phyloP scores from a whole-genome alignment of 225 moss, liverwort and hornwort species.

The Marchantia paleacea region DNA sequence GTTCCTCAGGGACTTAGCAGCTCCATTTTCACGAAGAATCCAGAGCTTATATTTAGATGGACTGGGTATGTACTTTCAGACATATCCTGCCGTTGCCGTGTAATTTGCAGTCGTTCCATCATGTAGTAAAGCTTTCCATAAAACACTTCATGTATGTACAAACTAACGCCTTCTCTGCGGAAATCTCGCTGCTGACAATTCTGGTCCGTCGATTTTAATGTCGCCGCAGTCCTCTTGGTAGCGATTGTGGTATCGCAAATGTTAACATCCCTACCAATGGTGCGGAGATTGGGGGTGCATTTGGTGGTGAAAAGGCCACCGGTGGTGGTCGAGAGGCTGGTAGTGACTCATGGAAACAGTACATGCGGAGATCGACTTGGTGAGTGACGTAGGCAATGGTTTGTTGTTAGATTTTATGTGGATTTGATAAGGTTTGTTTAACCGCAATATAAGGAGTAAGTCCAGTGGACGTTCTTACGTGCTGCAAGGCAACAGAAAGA shows the following conservation, averaged over 20 bases:
- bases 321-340: constrained; percentile 94
- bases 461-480: neutral
- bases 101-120: neutral
- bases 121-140: neutral
- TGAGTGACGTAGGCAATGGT: constrained; percentile 17
- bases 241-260: constrained; percentile 91
- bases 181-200: neutral
- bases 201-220: neutral
- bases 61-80: constrained; percentile 55
- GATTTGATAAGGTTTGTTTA: no score
- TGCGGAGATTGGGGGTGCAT: constrained; percentile 93
- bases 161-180: neutral
- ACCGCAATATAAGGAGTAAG: neutral
- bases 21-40: constrained; percentile 79
- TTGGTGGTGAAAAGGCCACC: constrained; percentile 90
- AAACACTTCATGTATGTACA: neutral
- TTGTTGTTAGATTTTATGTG: no score
- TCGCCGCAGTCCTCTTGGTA: constrained; percentile 62
- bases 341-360: constrained; percentile 95
- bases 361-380: constrained; percentile 92
- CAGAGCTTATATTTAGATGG: constrained; percentile 86
- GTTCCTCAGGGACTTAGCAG: constrained; percentile 93
- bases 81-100: neutral
- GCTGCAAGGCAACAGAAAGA: neutral
- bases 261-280: constrained; percentile 94